phyloP scores from a whole-genome alignment of 257 asterid genomes.

The Phtheirospermum japonicum region DNA sequence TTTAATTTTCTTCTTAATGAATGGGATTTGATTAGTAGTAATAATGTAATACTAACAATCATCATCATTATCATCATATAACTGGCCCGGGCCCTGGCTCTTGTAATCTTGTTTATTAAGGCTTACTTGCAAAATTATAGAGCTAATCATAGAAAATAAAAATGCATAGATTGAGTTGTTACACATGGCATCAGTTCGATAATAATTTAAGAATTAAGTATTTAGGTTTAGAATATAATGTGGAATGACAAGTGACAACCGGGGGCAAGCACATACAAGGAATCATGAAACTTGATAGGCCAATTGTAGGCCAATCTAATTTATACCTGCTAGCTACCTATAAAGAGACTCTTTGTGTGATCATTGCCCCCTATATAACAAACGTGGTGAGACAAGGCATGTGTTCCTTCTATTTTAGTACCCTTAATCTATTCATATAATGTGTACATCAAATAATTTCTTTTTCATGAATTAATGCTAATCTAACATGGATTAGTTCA shows the following conservation, averaged over 20 bases:
- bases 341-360: neutral
- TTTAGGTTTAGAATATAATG: neutral
- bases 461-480: no score
- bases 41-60: no score
- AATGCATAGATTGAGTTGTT: neutral
- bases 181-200: neutral
- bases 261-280: conserved; percentile 10
- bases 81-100: no score
- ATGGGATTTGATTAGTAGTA: neutral
- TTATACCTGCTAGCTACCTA: neutral
- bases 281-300: neutral
- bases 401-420: conserved; percentile 23
- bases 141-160: conserved; percentile 10
- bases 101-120: no score
- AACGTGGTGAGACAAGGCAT: conserved; percentile 27
- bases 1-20: neutral
- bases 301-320: neutral
- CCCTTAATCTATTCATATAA: neutral
- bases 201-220: neutral
- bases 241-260: conserved; percentile 25
- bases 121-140: neutral
- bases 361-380: neutral
- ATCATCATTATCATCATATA: no score
- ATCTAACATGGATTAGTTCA: no score
- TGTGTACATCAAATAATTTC: neutral